These are phyloP conservation scores for Ulota crispa DNA, from an alignment of 225 moss, liverwort and hornwort species.

Conservation along the genomic window DNA sequence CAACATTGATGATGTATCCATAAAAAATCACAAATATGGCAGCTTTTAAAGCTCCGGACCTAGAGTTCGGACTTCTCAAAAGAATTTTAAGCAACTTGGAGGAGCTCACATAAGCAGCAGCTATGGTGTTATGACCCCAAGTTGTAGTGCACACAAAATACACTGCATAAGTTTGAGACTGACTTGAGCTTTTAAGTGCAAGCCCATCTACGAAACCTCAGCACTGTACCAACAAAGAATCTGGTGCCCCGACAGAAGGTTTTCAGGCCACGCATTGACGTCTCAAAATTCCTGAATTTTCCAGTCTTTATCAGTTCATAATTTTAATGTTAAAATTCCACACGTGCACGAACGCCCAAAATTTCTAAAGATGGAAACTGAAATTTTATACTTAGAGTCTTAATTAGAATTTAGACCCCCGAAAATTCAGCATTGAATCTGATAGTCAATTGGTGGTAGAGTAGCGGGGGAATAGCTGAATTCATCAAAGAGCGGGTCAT, in stretches of 20 bases:
- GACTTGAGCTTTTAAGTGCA: not conserved
- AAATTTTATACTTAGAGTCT: no score
- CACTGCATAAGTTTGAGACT: not conserved
- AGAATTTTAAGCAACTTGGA: not conserved
- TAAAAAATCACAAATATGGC: not conserved
- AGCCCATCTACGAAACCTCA: not conserved
- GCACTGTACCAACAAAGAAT: not conserved
- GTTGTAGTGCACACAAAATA: not conserved
- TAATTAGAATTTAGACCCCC: no score
- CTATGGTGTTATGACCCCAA: not conserved
- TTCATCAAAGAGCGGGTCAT: not conserved
- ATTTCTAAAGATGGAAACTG: no score
- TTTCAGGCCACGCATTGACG: not conserved
- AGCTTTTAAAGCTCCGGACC: not conserved
- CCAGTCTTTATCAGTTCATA: not conserved
- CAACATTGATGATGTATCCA: not conserved
- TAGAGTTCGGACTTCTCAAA: not conserved
- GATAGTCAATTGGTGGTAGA: slow-evolving; percentile 11
- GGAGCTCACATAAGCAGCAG: not conserved
- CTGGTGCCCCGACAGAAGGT: not conserved
- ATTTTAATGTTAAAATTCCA: not conserved
- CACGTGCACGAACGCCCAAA: not conserved
- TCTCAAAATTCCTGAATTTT: not conserved
- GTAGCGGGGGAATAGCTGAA: slow-evolving; percentile 5
- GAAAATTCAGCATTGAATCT: not conserved